A percentile compares a stretch with the other conserved stretches of the same genome.
Conservation (phyloP, 805 yeast species). For the Wickerhamomyces pijperi region DNA sequence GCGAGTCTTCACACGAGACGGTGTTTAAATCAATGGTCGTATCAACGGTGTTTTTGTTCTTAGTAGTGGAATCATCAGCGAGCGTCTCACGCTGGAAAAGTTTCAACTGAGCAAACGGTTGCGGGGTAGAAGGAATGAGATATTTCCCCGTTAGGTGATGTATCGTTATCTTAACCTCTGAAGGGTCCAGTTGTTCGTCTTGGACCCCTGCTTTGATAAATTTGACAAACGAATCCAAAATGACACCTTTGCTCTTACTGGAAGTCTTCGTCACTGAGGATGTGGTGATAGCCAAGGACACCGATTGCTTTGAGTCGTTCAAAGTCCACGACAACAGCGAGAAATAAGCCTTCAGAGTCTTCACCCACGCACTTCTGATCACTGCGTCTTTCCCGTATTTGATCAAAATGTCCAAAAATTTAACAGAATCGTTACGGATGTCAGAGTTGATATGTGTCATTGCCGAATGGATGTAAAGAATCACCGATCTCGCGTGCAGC, state of each 20-base stretch:
- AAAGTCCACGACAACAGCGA: slow-evolving; percentile 69
- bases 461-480: slow-evolving; percentile 76
- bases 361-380: slow-evolving; percentile 54
- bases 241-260: slow-evolving; percentile 16
- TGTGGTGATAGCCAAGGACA: slow-evolving; percentile 23
- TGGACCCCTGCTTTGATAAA: slow-evolving; percentile 33
- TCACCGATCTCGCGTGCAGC: slow-evolving; percentile 46
- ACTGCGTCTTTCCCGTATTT: slow-evolving; percentile 42
- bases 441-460: slow-evolving; percentile 85
- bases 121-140: slow-evolving; percentile 42
- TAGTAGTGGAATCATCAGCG: slow-evolving; percentile 8
- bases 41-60: slow-evolving; percentile 10
- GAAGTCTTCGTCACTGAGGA: slow-evolving; percentile 15
- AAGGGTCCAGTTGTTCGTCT: slow-evolving; percentile 10
- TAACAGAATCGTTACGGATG: slow-evolving; percentile 66
- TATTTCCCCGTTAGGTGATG: slow-evolving; percentile 44
- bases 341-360: slow-evolving; percentile 56
- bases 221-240: slow-evolving; percentile 26
- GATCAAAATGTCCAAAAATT: slow-evolving; percentile 51
- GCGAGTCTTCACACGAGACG: slow-evolving; percentile 48
- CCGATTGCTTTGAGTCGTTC: slow-evolving; percentile 19
- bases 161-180: slow-evolving; percentile 9
- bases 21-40: slow-evolving; percentile 26
- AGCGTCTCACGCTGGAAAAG: slow-evolving; percentile 35
- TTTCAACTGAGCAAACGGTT: slow-evolving; percentile 54